phyloP scores from a whole-genome alignment of 768 basidiomycete species.

The Lactifluus hygrophoroides region DNA sequence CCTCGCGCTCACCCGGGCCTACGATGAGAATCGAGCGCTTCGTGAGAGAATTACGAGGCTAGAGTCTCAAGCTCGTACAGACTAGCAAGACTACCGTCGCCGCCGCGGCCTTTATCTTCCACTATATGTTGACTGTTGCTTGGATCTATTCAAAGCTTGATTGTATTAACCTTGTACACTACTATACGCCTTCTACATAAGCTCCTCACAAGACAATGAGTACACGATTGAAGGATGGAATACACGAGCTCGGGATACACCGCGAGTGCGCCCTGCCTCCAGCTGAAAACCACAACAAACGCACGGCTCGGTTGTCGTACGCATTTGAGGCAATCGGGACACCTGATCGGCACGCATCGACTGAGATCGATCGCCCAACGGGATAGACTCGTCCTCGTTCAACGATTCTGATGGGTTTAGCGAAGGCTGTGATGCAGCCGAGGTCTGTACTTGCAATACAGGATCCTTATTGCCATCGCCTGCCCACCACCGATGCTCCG shows the following conservation, averaged over 20 bases:
- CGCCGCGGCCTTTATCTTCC: too few relatives aligned
- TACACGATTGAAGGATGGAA: not conserved
- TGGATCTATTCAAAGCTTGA: not conserved
- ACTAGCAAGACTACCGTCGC: not conserved
- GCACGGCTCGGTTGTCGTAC: not conserved
- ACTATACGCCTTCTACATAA: not conserved
- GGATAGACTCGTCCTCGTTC: conserved; percentile 49
- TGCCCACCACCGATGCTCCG: conserved; percentile 4
- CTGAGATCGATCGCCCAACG: conserved; percentile 40
- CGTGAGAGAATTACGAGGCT: conserved; percentile 2
- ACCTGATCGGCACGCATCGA: conserved; percentile 24
- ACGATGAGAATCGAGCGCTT: conserved; percentile 49
- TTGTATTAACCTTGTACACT: not conserved
- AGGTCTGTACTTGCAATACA: not conserved
- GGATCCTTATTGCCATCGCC: not conserved
- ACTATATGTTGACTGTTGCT: not conserved
- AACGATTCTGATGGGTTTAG: conserved; percentile 33
- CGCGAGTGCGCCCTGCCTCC: not conserved
- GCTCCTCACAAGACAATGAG: not conserved
- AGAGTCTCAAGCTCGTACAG: not conserved
- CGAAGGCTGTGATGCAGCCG: not conserved
- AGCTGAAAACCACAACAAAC: not conserved
- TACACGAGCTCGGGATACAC: not conserved
- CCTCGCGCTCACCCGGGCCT: conserved; percentile 36
- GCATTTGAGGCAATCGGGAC: not conserved